Evolutionary conservation across 2,329 filamentous ascomycete species (phyloP).

Genomic region (Periconia sp.): DNA sequence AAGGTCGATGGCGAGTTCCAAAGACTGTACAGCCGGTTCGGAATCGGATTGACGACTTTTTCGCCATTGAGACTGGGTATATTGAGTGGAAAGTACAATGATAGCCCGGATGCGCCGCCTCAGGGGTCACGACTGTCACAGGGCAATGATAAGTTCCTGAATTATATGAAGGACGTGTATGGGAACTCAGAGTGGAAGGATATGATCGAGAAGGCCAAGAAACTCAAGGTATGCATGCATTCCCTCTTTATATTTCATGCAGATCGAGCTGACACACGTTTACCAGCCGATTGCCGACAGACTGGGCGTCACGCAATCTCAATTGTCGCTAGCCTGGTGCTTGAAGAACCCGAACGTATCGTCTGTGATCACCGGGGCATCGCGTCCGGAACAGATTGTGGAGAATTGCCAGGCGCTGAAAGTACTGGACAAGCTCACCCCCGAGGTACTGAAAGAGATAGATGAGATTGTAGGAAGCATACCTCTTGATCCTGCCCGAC

Average conservation of each 20-base stretch:
- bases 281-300: conserved; percentile 59
- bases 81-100: conserved; percentile 64
- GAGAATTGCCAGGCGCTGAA: conserved; percentile 47
- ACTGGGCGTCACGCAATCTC: conserved; percentile 59
- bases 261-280: conserved; percentile 7
- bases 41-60: conserved; percentile 59
- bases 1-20: conserved; percentile 62
- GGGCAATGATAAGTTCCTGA: conserved; percentile 60
- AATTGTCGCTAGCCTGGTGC: conserved; percentile 39
- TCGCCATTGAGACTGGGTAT: conserved; percentile 59
- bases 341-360: conserved; percentile 39
- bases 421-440: conserved; percentile 48
- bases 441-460: conserved; percentile 49
- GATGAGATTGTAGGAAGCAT: conserved; percentile 32
- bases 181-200: conserved; percentile 56
- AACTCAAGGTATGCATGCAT: conserved; percentile 29
- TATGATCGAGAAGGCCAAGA: conserved; percentile 60
- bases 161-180: conserved; percentile 46
- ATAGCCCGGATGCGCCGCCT: conserved; percentile 55
- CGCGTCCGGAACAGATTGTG: conserved; percentile 31
- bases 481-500: conserved; percentile 20
- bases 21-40: conserved; percentile 56
- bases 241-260: not conserved
- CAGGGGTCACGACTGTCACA: conserved; percentile 60
- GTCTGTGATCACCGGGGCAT: conserved; percentile 32